Conservation (phyloP, 2,329 filamentous ascomycete species). For the Pseudogymnoascus sp. region DNA sequence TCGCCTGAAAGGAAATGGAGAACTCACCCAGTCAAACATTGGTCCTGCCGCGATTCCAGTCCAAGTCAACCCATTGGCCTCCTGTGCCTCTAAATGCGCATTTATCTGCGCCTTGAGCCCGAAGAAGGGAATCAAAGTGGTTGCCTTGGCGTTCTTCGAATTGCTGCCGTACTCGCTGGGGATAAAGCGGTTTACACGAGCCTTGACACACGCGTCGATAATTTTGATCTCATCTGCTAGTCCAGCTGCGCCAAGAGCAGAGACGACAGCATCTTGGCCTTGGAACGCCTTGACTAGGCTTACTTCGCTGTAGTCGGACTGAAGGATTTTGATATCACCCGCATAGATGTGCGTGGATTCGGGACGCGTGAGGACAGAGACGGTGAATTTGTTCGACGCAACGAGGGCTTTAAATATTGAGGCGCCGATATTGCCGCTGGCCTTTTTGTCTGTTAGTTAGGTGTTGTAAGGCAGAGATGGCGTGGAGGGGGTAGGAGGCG, state of each 20-base stretch:
- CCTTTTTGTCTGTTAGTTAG: slow-evolving; percentile 10
- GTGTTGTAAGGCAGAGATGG: slow-evolving; percentile 37
- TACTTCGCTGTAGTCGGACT: slow-evolving; percentile 7
- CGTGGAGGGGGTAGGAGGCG: slow-evolving; percentile 6
- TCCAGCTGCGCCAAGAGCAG: slow-evolving; percentile 33
- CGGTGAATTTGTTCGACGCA: slow-evolving; percentile 17
- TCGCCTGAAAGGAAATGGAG: slow-evolving; percentile 14
- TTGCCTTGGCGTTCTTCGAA: slow-evolving; percentile 21
- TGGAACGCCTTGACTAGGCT: slow-evolving; percentile 21
- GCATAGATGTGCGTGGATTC: slow-evolving; percentile 19
- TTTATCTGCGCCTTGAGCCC: slow-evolving; percentile 31
- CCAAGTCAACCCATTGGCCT: slow-evolving; percentile 23
- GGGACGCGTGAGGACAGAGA: slow-evolving; percentile 26
- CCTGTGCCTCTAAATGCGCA: slow-evolving; percentile 25
- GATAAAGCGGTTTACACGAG: slow-evolving; percentile 50
- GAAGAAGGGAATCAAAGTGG: slow-evolving; percentile 24
- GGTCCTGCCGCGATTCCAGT: slow-evolving; percentile 28
- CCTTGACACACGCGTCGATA: slow-evolving; percentile 49
- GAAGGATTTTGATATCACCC: slow-evolving; percentile 15
- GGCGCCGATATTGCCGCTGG: slow-evolving; percentile 24
- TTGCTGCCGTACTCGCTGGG: slow-evolving; percentile 45
- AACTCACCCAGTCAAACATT: slow-evolving; percentile 21
- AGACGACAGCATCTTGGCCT: slow-evolving; percentile 36
- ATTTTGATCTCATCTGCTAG: slow-evolving; percentile 43
- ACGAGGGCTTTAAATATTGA: slow-evolving; percentile 24